These are phyloP conservation scores for Prunus mongolica DNA, from an alignment of 306 rosid genomes.

Conservation along the genomic window DNA sequence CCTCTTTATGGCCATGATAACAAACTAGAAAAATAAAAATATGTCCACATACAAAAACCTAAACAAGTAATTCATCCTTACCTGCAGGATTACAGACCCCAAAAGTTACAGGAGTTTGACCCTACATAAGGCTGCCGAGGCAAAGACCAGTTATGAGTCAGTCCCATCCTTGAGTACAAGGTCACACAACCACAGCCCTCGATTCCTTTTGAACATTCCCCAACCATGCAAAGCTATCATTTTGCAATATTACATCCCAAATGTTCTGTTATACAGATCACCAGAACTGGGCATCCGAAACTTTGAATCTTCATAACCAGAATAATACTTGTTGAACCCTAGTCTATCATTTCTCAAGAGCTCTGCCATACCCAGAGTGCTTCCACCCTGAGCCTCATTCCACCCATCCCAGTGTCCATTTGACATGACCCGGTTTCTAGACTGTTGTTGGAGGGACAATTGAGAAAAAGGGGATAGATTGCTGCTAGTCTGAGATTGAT, in stretches of 20 bases:
- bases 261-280: conserved; percentile 72
- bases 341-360: conserved; percentile 73
- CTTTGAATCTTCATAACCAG: conserved; percentile 76
- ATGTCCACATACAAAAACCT: neutral
- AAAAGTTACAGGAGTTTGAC: conserved; percentile 30
- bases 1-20: neutral
- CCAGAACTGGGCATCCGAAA: conserved; percentile 77
- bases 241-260: conserved; percentile 60
- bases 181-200: conserved; percentile 32
- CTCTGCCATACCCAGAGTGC: conserved; percentile 56
- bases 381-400: conserved; percentile 69
- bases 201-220: conserved; percentile 23
- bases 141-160: conserved; percentile 35
- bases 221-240: conserved; percentile 23
- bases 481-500: conserved; percentile 63
- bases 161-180: conserved; percentile 35
- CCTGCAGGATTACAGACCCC: conserved; percentile 47
- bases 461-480: conserved; percentile 69
- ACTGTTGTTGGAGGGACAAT: conserved; percentile 68
- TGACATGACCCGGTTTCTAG: conserved; percentile 57
- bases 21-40: neutral
- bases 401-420: conserved; percentile 88
- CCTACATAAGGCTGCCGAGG: conserved; percentile 41
- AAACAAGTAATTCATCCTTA: conserved; percentile 25
- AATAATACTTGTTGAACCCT: conserved; percentile 65